Percentiles rank a stretch among this genome's conserved stretches.
These are phyloP conservation scores for Fraxinus pennsylvanica DNA, from an alignment of 257 asterid species.

Conservation along the genomic window DNA sequence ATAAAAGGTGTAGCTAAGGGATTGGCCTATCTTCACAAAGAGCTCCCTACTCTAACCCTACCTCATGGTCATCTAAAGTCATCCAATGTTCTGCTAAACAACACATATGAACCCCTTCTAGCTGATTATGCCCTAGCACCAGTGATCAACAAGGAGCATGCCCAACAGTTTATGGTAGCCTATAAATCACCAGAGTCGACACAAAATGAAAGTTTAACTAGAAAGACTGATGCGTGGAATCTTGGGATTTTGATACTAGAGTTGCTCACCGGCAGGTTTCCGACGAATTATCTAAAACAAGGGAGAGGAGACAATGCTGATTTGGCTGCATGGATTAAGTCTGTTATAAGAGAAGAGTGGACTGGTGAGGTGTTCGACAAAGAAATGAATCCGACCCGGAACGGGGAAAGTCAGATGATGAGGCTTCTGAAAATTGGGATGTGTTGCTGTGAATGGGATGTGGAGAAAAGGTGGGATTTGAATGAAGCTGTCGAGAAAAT, in stretches of 20 bases:
- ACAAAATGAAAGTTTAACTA: slow-evolving; percentile 31
- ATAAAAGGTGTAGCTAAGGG: slow-evolving; percentile 67
- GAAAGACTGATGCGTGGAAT: slow-evolving; percentile 72
- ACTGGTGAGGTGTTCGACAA: slow-evolving; percentile 72
- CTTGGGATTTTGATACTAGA: slow-evolving; percentile 66
- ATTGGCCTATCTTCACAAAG: slow-evolving; percentile 44
- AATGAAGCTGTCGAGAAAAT: slow-evolving; percentile 49
- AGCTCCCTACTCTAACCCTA: slow-evolving; percentile 41
- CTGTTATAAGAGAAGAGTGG: slow-evolving; percentile 75
- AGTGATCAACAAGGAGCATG: slow-evolving; percentile 52
- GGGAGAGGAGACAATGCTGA: slow-evolving; percentile 54
- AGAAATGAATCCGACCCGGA: slow-evolving; percentile 40
- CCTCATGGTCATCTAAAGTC: slow-evolving; percentile 83
- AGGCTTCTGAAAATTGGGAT: slow-evolving; percentile 67
- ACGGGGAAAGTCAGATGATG: slow-evolving; percentile 55
- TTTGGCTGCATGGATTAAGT: slow-evolving; percentile 64
- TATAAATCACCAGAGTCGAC: slow-evolving; percentile 61
- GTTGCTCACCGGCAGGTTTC: slow-evolving; percentile 62
- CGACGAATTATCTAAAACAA: slow-evolving; percentile 50
- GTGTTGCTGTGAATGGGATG: slow-evolving; percentile 62
- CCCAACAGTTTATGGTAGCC: slow-evolving; percentile 66
- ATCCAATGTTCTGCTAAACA: slow-evolving; percentile 55
- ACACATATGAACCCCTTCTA: slow-evolving; percentile 38
- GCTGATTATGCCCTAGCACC: slow-evolving; percentile 56
- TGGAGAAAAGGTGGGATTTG: slow-evolving; percentile 55